Base-by-base conservation (phyloP, 2,329 filamentous ascomycete species). In the Alternaria infectoria region DNA sequence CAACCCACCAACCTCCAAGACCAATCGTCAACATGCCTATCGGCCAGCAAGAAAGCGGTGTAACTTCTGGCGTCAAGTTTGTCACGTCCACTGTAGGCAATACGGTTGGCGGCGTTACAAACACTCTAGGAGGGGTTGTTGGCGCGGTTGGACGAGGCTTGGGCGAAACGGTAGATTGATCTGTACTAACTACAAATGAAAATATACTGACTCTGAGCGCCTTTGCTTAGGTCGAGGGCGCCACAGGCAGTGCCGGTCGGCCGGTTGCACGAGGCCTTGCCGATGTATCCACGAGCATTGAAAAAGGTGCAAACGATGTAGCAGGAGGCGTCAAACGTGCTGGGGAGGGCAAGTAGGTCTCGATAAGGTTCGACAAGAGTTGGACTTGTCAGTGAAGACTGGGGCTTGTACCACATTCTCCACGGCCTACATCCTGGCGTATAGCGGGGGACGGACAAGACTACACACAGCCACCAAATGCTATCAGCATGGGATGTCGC, bases 21-120 rank as follows among this genome's bases (percentile, higher is more conserved):
- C 43, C 28, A 62, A 63, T n/a, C 54, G 57, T 46, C 61, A 76
- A 45, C 28, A 79, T 79, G 77, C 74, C 78, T 44, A 67, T 79
- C 67, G 74, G 74, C 28, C 76, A 79, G 69, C 69, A 79, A 71
- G 76, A 81, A 70, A 79, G 76, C 47, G 84, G 84, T 66, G 80
- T 83, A 54, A 84, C 84, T 1, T 84, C 83, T 54, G 84, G 85
- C 59, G 81, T 86, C 58, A 86, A 85, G 67, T 86, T 86, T 68
- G 84, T 86, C 54, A 87, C 85, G 6, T 86, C 83, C 1, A 86
- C 86, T 2, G 75, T 87, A 25, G 86, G 86, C 54, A 88, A 88
- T 72, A 83, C 83, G 1, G 82, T 78, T 44, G 85, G 85, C n/a
- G 86, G 86, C 36, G 75, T 87, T 17, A 81, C 84, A 7, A 83